Evolutionary conservation across 108 stramenopile species (phyloP).

Genomic region (Epipyxis sp.): DNA sequence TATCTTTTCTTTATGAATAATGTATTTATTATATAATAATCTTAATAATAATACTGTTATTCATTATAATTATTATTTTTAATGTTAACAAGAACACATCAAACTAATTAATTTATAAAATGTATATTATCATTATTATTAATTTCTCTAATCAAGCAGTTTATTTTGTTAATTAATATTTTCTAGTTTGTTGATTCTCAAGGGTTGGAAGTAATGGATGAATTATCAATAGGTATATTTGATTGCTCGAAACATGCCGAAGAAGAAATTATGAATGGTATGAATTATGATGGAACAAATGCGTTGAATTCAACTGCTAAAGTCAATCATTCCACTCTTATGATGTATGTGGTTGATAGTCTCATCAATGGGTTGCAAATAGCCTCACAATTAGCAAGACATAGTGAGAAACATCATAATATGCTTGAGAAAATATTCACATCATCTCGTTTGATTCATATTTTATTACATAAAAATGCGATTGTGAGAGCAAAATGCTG

Average conservation of each 20-base stretch:
- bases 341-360: too few relatives aligned
- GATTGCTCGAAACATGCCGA: background rate
- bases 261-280: background rate
- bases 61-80: too few relatives aligned
- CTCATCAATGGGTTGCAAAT: slow-evolving; percentile 24
- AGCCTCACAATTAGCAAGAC: slow-evolving; percentile 34
- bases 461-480: slow-evolving; percentile 43
- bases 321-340: too few relatives aligned
- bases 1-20: too few relatives aligned
- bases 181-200: background rate
- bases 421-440: background rate
- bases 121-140: too few relatives aligned
- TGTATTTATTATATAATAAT: too few relatives aligned
- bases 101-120: too few relatives aligned
- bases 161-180: background rate
- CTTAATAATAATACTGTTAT: too few relatives aligned
- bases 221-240: background rate
- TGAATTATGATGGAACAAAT: too few relatives aligned
- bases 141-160: too few relatives aligned
- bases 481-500: slow-evolving; percentile 51
- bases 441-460: background rate
- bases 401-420: slow-evolving; percentile 31
- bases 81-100: too few relatives aligned
- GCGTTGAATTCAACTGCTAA: too few relatives aligned
- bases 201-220: background rate